phyloP scores from a whole-genome alignment of 257 asterid genomes.

The Solanum chilense region DNA sequence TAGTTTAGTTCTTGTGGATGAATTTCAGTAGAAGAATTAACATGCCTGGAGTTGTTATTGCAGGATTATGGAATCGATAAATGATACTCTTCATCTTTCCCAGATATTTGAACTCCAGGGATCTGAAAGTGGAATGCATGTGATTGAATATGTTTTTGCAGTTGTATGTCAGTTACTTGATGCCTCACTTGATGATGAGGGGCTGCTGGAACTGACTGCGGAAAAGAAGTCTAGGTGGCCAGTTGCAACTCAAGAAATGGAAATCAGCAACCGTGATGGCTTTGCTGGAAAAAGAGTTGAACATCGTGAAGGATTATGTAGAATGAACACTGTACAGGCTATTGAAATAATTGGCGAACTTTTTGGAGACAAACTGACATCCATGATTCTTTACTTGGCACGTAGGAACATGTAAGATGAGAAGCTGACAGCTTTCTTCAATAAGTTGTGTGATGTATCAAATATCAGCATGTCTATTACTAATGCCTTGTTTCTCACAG shows the following conservation, averaged over 20 bases:
- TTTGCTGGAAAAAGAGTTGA: conserved; percentile 55
- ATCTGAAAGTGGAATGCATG: conserved; percentile 64
- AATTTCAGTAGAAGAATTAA: neutral
- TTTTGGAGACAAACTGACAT: conserved; percentile 48
- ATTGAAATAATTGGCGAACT: conserved; percentile 77
- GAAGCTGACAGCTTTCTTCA: conserved; percentile 18
- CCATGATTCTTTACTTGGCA: conserved; percentile 72
- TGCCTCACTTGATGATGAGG: conserved; percentile 93
- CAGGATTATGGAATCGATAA: conserved; percentile 92
- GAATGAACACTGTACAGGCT: conserved; percentile 65
- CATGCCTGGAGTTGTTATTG: conserved; percentile 16
- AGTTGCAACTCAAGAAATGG: conserved; percentile 61
- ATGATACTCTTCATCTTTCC: conserved; percentile 52
- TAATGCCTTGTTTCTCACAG: neutral
- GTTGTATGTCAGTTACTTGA: conserved; percentile 83
- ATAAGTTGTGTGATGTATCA: neutral
- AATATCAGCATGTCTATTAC: neutral
- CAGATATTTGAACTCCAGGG: conserved; percentile 52
- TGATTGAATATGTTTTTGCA: conserved; percentile 58
- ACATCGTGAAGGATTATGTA: conserved; percentile 47
- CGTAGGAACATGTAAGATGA: conserved; percentile 62
- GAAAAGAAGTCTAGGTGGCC: conserved; percentile 85
- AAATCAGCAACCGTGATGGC: conserved; percentile 46
- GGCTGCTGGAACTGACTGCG: conserved; percentile 58
- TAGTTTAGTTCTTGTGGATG: neutral